phyloP scores from a whole-genome alignment of 1,284 basidiomycete genomes.

The Fomitiporia mediterranea region DNA sequence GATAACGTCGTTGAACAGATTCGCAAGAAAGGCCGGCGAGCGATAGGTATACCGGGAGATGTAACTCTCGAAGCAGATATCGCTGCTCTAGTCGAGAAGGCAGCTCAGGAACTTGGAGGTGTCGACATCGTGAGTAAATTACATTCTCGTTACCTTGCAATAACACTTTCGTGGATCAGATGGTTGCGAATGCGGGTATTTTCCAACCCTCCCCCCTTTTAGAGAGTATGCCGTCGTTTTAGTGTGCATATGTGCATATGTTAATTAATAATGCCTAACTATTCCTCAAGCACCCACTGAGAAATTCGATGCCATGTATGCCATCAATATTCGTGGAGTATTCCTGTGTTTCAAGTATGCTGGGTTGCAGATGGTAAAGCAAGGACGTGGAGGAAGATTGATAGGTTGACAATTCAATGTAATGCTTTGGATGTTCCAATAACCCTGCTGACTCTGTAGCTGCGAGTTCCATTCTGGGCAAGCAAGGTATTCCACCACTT shows the following conservation, averaged over 20 bases:
- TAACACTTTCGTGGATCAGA: conserved; percentile 8
- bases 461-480: conserved; percentile 13
- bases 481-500: too few relatives aligned
- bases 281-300: not conserved
- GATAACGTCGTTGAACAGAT: conserved; percentile 11
- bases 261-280: not conserved
- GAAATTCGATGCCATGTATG: conserved; percentile 18
- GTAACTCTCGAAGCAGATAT: conserved; percentile 23
- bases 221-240: not conserved
- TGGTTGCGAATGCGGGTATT: conserved; percentile 23
- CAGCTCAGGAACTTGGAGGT: conserved; percentile 21
- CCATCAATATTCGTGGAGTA: conserved; percentile 20
- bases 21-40: conserved; percentile 13
- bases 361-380: conserved; percentile 23
- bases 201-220: not conserved
- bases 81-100: conserved; percentile 18
- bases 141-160: not conserved
- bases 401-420: conserved; percentile 4
- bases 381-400: conserved; percentile 18
- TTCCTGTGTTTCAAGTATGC: conserved; percentile 23
- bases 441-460: not conserved
- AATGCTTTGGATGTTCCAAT: not conserved
- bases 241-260: not conserved
- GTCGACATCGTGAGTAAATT: conserved; percentile 24
- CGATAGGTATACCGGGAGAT: conserved; percentile 18